A percentile compares a stretch with the other conserved stretches of the same genome.
These are phyloP conservation scores for Penicillium occitanis DNA, from an alignment of 2,329 filamentous ascomycete genomes.

Conservation along the genomic window DNA sequence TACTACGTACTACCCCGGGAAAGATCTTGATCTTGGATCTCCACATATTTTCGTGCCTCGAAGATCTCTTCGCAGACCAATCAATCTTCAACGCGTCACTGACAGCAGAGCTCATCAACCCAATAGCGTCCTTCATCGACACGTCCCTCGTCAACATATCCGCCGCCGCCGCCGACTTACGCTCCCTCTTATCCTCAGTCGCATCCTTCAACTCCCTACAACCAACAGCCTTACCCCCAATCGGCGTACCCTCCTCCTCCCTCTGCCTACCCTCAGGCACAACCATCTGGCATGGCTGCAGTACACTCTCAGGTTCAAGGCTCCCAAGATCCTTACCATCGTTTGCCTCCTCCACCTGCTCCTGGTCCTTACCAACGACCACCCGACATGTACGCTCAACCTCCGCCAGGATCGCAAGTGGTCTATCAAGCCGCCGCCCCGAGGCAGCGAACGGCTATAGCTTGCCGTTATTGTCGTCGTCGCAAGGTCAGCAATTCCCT, in stretches of 20 bases:
- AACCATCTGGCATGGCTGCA: constrained; percentile 43
- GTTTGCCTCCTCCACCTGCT: constrained; percentile 45
- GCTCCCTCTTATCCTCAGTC: constrained; percentile 15
- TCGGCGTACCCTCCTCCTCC: constrained; percentile 28
- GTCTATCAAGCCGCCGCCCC: constrained; percentile 49
- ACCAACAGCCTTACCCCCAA: constrained; percentile 15
- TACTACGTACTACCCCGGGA: background rate
- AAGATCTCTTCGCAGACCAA: background rate
- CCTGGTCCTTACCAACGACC: constrained; percentile 38
- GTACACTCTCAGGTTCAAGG: constrained; percentile 42
- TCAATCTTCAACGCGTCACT: constrained; percentile 7
- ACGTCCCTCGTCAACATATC: constrained; percentile 19
- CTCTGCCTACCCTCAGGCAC: constrained; percentile 33
- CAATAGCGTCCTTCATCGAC: constrained; percentile 20
- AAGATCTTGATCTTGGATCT: constrained; percentile 4
- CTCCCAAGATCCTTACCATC: constrained; percentile 44
- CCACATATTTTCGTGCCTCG: constrained; percentile 12
- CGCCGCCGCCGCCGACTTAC: constrained; percentile 16
- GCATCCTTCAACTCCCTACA: constrained; percentile 18
- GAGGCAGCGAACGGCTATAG: constrained; percentile 53
- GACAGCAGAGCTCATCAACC: constrained; percentile 7
- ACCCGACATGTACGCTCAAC: constrained; percentile 43
- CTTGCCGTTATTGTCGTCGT: constrained; percentile 53
- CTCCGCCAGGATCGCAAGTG: constrained; percentile 36
- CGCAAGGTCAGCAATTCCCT: constrained; percentile 46